Percentiles rank a stretch among this genome's conserved stretches.
Conservation (phyloP, 139 green algal species). For the Mesostigma viride region DNA sequence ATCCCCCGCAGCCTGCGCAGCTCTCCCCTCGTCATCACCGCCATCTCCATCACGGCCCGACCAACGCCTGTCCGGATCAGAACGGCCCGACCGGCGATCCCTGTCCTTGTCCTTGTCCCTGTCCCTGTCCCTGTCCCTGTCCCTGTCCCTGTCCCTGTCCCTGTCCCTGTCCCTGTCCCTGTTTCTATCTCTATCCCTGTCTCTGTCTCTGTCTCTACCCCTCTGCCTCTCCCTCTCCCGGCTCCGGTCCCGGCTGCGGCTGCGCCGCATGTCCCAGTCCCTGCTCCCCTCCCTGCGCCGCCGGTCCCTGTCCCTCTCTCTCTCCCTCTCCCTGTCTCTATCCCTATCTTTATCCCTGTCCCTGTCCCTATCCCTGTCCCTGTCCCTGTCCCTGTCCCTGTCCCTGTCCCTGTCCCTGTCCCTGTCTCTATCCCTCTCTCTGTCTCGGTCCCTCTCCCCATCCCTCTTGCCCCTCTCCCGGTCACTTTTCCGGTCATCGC, state of each 20-base stretch:
- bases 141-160: background rate
- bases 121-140: background rate
- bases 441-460: too few relatives aligned
- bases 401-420: too few relatives aligned
- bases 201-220: background rate
- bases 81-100: background rate
- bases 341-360: too few relatives aligned
- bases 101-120: background rate
- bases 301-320: too few relatives aligned
- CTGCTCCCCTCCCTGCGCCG: slow-evolving; percentile 4
- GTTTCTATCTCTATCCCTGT: background rate
- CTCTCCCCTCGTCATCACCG: slow-evolving; percentile 1
- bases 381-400: too few relatives aligned
- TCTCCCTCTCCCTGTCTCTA: too few relatives aligned
- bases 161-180: slow-evolving; percentile 2
- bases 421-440: too few relatives aligned
- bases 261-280: background rate
- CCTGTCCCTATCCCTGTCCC: too few relatives aligned
- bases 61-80: slow-evolving; percentile 1
- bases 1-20: background rate
- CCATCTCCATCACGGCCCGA: background rate
- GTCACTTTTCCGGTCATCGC: too few relatives aligned
- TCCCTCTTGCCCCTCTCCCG: too few relatives aligned
- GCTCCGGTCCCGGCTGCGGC: background rate
- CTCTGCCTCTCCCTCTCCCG: background rate